Conservation (phyloP, 495 filamentous ascomycete genomes). For the Aspergillus steynii region DNA sequence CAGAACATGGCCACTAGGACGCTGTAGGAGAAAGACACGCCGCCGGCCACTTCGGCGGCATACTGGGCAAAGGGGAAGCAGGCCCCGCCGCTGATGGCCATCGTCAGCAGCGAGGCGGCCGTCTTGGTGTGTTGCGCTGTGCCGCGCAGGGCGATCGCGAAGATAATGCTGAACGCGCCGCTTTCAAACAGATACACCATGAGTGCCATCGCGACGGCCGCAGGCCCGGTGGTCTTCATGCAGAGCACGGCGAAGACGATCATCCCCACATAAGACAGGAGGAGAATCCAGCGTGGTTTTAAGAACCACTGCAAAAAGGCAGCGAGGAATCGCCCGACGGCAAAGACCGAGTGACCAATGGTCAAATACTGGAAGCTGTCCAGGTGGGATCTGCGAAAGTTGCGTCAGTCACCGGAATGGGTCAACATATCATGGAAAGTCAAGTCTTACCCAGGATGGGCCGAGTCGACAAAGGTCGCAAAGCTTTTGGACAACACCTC, state of each 20-base stretch:
- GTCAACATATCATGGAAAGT: constrained; percentile 28
- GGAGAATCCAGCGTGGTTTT: constrained; percentile 63
- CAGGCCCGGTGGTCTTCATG: constrained; percentile 51
- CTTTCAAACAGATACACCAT: constrained; percentile 64
- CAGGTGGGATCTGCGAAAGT: constrained; percentile 22
- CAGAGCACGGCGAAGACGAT: constrained; percentile 55
- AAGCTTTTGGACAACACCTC: constrained; percentile 56
- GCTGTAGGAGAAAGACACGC: constrained; percentile 51
- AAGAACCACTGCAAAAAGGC: constrained; percentile 55
- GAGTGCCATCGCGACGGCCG: constrained; percentile 51
- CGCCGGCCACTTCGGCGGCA: constrained; percentile 37
- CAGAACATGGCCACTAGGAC: constrained; percentile 60
- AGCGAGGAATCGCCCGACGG: constrained; percentile 61
- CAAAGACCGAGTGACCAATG: constrained; percentile 61
- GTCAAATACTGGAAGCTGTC: constrained; percentile 46
- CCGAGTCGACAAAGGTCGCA: constrained; percentile 37
- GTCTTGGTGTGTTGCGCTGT: constrained; percentile 61
- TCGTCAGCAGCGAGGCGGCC: constrained; percentile 52
- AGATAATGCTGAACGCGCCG: constrained; percentile 62
- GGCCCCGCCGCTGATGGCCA: constrained; percentile 57
- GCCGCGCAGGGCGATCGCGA: constrained; percentile 60
- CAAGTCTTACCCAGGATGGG: constrained; percentile 30
- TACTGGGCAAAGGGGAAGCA: constrained; percentile 58
- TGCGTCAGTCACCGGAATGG: not conserved
- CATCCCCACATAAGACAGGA: constrained; percentile 54